Conservation (phyloP, 148 eudicot species). For the Rhododendron kiyosumense region DNA sequence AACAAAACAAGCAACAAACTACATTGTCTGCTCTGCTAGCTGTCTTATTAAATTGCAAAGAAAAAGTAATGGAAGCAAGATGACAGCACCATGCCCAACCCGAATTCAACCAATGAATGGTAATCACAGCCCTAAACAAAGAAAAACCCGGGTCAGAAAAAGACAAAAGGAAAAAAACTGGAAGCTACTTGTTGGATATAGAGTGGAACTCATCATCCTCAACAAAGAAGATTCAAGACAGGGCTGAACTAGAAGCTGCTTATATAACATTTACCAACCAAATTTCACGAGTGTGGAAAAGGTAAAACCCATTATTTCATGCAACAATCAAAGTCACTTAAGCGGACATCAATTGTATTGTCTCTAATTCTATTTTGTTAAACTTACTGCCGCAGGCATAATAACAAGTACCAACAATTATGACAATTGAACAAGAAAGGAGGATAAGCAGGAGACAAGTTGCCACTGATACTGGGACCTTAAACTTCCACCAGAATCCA, state of each 20-base stretch:
- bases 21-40: background rate
- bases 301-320: background rate
- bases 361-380: background rate
- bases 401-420: too few species aligned
- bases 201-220: background rate
- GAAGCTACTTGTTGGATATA: background rate
- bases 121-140: constrained; percentile 57
- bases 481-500: background rate
- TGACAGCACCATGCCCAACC: constrained; percentile 32
- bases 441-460: background rate
- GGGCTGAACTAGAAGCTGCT: background rate
- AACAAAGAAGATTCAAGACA: background rate
- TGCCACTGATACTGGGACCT: background rate
- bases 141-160: constrained; percentile 21
- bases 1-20: background rate
- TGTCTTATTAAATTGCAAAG: background rate
- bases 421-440: background rate
- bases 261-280: background rate
- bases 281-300: background rate
- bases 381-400: background rate
- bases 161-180: background rate
- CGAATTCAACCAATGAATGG: constrained; percentile 37
- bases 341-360: background rate
- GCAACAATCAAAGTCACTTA: background rate
- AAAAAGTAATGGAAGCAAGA: constrained; percentile 13